These are phyloP conservation scores for Suhomyces taliae DNA, from an alignment of 1,139 yeast species.

Conservation along the genomic window DNA sequence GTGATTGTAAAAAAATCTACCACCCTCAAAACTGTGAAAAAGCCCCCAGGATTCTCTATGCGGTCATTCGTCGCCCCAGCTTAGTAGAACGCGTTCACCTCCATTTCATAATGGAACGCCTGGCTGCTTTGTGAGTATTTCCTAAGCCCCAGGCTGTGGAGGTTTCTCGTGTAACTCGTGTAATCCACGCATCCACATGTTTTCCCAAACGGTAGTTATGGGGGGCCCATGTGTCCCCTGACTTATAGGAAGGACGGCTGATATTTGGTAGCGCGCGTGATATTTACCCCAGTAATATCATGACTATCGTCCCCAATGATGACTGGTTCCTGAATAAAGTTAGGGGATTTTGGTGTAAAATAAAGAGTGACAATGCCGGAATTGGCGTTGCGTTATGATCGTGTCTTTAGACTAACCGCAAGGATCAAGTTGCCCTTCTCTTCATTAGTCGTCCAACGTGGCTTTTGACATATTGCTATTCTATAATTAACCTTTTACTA, in stretches of 20 bases:
- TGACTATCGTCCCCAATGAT: background rate
- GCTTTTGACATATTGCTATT: conserved; percentile 6
- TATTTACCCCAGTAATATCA: background rate
- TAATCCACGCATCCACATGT: background rate
- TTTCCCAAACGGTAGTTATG: background rate
- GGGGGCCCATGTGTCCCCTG: background rate
- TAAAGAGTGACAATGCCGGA: background rate
- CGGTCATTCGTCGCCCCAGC: background rate
- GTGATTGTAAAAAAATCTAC: background rate
- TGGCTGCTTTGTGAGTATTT: background rate
- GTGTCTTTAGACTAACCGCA: background rate
- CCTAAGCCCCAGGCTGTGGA: background rate
- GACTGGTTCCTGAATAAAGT: background rate
- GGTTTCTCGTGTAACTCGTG: background rate
- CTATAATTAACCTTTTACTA: conserved; percentile 4
- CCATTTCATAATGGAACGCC: background rate
- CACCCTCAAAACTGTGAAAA: too few species aligned
- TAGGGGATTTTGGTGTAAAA: background rate
- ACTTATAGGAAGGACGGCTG: background rate
- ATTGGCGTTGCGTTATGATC: background rate
- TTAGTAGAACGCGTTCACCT: background rate
- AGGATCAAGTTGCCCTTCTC: background rate
- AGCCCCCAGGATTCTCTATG: background rate
- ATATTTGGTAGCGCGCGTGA: background rate
- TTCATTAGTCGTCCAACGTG: background rate